These are phyloP conservation scores for Nannizziopsis arthrosporioides DNA, from an alignment of 2,329 filamentous ascomycete species.

Conservation along the genomic window DNA sequence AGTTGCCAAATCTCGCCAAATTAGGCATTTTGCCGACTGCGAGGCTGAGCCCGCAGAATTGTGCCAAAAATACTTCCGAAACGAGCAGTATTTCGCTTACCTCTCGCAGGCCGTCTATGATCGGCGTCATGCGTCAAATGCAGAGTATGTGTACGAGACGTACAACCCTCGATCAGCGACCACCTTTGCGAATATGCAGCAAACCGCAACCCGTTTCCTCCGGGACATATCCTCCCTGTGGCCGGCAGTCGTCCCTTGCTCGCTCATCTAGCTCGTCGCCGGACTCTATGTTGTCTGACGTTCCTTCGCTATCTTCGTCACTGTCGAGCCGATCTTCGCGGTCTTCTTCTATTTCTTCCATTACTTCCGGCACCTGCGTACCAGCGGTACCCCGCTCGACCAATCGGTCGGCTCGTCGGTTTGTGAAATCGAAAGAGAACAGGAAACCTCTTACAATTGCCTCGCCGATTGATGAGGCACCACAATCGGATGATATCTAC, in stretches of 20 bases:
- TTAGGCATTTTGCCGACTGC: conserved; percentile 50
- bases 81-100: conserved; percentile 42
- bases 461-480: conserved; percentile 30
- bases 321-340: conserved; percentile 42
- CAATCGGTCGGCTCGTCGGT: conserved; percentile 32
- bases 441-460: conserved; percentile 23
- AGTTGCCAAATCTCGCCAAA: conserved; percentile 45
- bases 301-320: conserved; percentile 41
- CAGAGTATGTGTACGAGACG: conserved; percentile 45
- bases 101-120: conserved; percentile 46
- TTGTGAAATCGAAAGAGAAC: conserved; percentile 23
- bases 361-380: conserved; percentile 25
- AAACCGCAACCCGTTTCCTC: conserved; percentile 27
- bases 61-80: conserved; percentile 47
- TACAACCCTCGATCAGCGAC: conserved; percentile 44
- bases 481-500: conserved; percentile 25
- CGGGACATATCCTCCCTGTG: conserved; percentile 37
- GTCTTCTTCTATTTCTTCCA: conserved; percentile 39
- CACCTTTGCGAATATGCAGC: conserved; percentile 24
- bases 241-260: conserved; percentile 39
- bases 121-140: conserved; percentile 47
- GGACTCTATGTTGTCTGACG: conserved; percentile 54
- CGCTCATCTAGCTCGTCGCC: conserved; percentile 44
- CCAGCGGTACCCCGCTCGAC: conserved; percentile 26
- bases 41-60: conserved; percentile 47